phyloP scores from a whole-genome alignment of 2,329 filamentous ascomycete genomes.

The Verticillium zaregamsianum region DNA sequence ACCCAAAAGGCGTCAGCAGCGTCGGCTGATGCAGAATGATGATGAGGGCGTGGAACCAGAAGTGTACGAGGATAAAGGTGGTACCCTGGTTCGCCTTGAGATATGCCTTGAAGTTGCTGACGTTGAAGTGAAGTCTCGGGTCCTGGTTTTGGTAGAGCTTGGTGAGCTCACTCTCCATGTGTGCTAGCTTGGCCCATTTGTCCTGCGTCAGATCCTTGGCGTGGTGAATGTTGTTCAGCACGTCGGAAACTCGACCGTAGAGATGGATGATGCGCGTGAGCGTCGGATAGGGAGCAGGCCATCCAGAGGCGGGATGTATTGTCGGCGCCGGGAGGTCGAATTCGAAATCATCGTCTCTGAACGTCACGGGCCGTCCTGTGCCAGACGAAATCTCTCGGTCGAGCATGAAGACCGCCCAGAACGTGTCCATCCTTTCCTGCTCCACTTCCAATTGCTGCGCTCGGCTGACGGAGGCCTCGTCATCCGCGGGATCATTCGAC shows the following conservation, averaged over 20 bases:
- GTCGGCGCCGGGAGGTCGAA: constrained; percentile 59
- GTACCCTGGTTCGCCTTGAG: constrained; percentile 77
- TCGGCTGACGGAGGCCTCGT: constrained; percentile 35
- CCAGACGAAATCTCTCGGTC: constrained; percentile 86
- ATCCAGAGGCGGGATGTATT: constrained; percentile 54
- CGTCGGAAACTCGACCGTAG: constrained; percentile 78
- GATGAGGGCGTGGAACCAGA: constrained; percentile 86
- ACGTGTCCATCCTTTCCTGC: constrained; percentile 78
- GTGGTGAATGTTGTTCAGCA: constrained; percentile 76
- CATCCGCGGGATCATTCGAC: constrained; percentile 30
- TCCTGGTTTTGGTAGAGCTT: constrained; percentile 69
- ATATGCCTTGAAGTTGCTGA: constrained; percentile 81
- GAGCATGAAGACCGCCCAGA: constrained; percentile 86
- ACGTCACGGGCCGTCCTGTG: constrained; percentile 77
- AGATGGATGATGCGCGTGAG: constrained; percentile 81
- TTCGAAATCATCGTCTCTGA: constrained; percentile 82
- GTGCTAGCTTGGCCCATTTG: constrained; percentile 64
- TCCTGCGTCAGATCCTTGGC: constrained; percentile 71
- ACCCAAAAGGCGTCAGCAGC: constrained; percentile 70
- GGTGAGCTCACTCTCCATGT: constrained; percentile 80
- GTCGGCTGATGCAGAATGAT: constrained; percentile 83
- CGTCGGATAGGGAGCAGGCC: constrained; percentile 75
- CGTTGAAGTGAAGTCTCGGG: constrained; percentile 74
- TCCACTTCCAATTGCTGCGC: constrained; percentile 64
- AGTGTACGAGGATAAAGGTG: constrained; percentile 81